These are phyloP conservation scores for Dendrobium officinale DNA, from an alignment of 106 monocot species.

Conservation along the genomic window DNA sequence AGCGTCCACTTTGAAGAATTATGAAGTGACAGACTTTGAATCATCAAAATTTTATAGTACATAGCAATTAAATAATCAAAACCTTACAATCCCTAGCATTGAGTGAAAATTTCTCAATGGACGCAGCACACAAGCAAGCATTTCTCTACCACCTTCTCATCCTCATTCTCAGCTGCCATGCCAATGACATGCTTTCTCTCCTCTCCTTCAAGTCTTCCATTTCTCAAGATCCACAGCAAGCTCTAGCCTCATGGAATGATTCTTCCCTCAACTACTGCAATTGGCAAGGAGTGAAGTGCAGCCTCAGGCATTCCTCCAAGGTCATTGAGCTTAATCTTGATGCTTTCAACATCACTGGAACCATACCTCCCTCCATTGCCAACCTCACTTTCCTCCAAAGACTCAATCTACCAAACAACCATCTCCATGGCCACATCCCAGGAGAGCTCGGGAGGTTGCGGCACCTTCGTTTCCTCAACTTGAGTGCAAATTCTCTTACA, in stretches of 20 bases:
- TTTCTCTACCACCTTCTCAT: neutral
- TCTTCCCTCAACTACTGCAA: slow-evolving; percentile 14
- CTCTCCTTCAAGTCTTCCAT: slow-evolving; percentile 34
- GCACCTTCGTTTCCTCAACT: neutral
- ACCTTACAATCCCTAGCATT: too few relatives aligned
- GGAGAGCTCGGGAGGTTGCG: slow-evolving; percentile 16
- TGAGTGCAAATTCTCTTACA: slow-evolving; percentile 7
- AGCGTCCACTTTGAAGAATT: too few relatives aligned
- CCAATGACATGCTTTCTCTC: slow-evolving; percentile 10
- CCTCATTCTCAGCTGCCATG: neutral
- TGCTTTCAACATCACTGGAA: slow-evolving; percentile 17
- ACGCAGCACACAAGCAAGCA: too few relatives aligned
- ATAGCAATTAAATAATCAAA: too few relatives aligned
- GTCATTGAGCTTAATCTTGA: slow-evolving; percentile 18
- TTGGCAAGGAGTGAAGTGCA: slow-evolving; percentile 36
- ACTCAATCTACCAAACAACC: slow-evolving; percentile 22
- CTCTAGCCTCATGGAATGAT: slow-evolving; percentile 33
- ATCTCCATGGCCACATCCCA: slow-evolving; percentile 15
- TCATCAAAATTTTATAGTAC: too few relatives aligned
- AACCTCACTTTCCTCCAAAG: slow-evolving; percentile 37
- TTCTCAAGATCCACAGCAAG: slow-evolving; percentile 3
- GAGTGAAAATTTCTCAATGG: too few relatives aligned
- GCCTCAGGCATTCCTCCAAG: neutral
- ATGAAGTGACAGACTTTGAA: too few relatives aligned
- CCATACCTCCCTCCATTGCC: slow-evolving; percentile 18